Percentiles rank a stretch among this genome's conserved stretches.
Evolutionary conservation across 225 moss, liverwort and hornwort genomes (phyloP).

Genomic region (Neckera pumila): DNA sequence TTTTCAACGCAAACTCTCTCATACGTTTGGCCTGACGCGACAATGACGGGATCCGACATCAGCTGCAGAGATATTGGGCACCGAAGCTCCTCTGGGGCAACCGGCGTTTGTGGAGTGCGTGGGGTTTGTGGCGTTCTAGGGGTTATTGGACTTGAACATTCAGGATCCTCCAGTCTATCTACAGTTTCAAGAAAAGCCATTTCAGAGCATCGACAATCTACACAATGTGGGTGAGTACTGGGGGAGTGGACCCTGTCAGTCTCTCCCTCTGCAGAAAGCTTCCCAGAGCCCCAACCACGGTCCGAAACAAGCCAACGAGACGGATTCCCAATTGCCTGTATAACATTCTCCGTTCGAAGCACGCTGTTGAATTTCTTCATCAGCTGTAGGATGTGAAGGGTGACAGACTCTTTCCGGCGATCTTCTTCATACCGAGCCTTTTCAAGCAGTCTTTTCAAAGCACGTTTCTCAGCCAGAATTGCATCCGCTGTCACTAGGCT

Average conservation of each 20-base stretch:
- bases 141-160: conserved; percentile 32
- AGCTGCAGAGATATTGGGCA: conserved; percentile 83
- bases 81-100: conserved; percentile 70
- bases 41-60: conserved; percentile 82
- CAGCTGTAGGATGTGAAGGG: conserved; percentile 55
- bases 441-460: conserved; percentile 51
- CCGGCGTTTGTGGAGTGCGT: conserved; percentile 28
- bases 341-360: conserved; percentile 29
- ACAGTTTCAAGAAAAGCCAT: conserved; percentile 28
- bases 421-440: conserved; percentile 65
- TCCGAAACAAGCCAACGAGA: conserved; percentile 44
- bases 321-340: conserved; percentile 20
- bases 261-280: conserved; percentile 31
- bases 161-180: conserved; percentile 23
- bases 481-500: conserved; percentile 49
- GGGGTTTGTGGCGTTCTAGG: conserved; percentile 32
- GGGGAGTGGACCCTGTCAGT: conserved; percentile 19
- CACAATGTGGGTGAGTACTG: conserved; percentile 21
- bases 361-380: conserved; percentile 61
- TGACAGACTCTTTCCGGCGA: conserved; percentile 63
- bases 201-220: conserved; percentile 48
- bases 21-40: conserved; percentile 74
- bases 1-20: conserved; percentile 76
- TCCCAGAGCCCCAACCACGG: conserved; percentile 45
- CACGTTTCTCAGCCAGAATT: conserved; percentile 53